These are phyloP conservation scores for Leishmania lainsoni DNA, from an alignment of 208 protist genomes.

Conservation along the genomic window DNA sequence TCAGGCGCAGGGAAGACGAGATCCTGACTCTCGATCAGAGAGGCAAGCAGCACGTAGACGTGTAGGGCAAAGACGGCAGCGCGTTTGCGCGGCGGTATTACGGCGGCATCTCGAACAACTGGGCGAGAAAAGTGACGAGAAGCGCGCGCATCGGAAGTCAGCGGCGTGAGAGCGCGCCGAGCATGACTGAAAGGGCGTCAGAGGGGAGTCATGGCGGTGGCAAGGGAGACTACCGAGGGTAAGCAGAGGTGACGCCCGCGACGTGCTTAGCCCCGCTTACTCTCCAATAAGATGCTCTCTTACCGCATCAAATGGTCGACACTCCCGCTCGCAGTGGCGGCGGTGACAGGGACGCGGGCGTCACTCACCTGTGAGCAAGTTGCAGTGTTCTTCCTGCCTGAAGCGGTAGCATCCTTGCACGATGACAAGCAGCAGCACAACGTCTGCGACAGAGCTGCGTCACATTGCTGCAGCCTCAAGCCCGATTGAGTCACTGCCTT, in stretches of 20 bases:
- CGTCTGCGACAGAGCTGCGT: not conserved
- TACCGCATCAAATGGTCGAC: conserved; percentile 7
- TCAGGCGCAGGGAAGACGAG: conserved; percentile 16
- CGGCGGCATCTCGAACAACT: not conserved
- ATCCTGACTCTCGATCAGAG: conserved; percentile 9
- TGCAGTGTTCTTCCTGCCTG: conserved; percentile 20
- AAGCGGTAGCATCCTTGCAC: conserved; percentile 15
- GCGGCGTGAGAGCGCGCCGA: not conserved
- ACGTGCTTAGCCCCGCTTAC: not conserved
- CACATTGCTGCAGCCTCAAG: too few species aligned
- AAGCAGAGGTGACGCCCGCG: not conserved
- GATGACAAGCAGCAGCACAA: not conserved
- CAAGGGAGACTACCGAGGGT: not conserved
- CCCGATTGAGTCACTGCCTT: not conserved
- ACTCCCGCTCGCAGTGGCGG: conserved; percentile 24
- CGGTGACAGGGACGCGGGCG: conserved; percentile 10
- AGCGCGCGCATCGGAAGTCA: not conserved
- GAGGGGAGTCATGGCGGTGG: not conserved
- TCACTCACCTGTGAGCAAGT: conserved; percentile 11
- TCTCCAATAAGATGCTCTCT: conserved; percentile 6
- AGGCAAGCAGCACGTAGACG: conserved; percentile 14
- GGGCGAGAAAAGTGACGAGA: not conserved
- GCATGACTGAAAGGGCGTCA: not conserved
- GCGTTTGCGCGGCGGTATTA: conserved; percentile 16
- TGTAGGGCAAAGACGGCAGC: conserved; percentile 17